Percentiles rank a stretch among this genome's conserved stretches.
Evolutionary conservation across 2,329 filamentous ascomycete species (phyloP).

Genomic region (Penicillium frequentans): DNA sequence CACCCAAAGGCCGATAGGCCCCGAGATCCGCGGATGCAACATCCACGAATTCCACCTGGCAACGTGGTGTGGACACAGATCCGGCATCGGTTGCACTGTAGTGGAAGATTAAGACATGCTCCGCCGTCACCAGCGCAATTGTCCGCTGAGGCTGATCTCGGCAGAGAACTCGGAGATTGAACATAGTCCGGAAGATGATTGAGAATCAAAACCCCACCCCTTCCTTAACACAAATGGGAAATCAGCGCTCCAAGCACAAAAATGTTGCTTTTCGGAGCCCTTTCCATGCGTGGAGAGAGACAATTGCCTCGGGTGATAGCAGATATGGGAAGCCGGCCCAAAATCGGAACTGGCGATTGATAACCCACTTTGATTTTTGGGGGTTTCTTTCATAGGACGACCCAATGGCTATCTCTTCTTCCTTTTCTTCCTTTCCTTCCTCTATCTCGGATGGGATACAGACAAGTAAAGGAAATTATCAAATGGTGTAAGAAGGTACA

Average conservation of each 20-base stretch:
- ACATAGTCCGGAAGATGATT: conserved; percentile 40
- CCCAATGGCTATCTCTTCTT: not conserved
- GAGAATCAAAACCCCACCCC: not conserved
- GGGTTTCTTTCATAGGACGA: not conserved
- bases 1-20: conserved; percentile 76
- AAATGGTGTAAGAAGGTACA: not conserved
- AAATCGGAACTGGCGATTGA: not conserved
- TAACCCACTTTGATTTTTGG: not conserved
- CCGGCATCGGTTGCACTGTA: conserved; percentile 66
- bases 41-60: conserved; percentile 84
- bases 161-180: conserved; percentile 73
- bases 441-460: not conserved
- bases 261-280: not conserved
- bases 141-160: conserved; percentile 84
- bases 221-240: not conserved
- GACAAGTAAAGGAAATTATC: not conserved
- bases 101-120: conserved; percentile 81
- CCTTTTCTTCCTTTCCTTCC: not conserved
- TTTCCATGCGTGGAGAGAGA: not conserved
- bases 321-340: not conserved
- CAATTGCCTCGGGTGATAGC: not conserved
- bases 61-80: conserved; percentile 56
- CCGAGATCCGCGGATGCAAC: conserved; percentile 65
- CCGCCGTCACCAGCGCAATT: conserved; percentile 78
- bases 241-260: conserved; percentile 2